A percentile compares a stretch with the other conserved stretches of the same genome.
Evolutionary conservation across 768 basidiomycete species (phyloP).

Genomic region (Polyporus arcularius): DNA sequence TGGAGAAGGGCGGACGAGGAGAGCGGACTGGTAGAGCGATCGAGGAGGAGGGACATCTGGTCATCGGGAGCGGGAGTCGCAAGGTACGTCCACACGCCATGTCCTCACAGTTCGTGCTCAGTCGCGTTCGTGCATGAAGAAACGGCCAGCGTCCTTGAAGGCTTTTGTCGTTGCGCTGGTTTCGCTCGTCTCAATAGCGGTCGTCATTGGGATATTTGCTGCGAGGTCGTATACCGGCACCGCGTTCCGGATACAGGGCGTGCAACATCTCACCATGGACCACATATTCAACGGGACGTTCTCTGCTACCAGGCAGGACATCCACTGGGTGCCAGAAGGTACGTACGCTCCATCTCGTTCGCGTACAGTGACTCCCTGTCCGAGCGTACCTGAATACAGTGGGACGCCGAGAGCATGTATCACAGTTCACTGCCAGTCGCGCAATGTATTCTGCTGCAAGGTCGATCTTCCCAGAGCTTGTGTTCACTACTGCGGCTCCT

Average conservation of each 20-base stretch:
- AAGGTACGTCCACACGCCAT: slow-evolving; percentile 37
- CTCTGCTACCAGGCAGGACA: slow-evolving; percentile 37
- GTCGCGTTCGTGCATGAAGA: neutral
- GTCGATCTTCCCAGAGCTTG: too few species aligned
- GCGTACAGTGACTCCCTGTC: too few species aligned
- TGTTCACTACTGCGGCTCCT: too few species aligned
- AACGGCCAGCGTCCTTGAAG: slow-evolving; percentile 57
- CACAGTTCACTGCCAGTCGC: too few species aligned
- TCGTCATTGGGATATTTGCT: slow-evolving; percentile 74
- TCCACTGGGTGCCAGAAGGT: slow-evolving; percentile 96
- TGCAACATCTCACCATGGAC: slow-evolving; percentile 77
- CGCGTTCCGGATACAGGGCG: slow-evolving; percentile 53
- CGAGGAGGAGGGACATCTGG: slow-evolving; percentile 34
- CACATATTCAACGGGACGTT: slow-evolving; percentile 95
- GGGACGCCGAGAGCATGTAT: too few species aligned
- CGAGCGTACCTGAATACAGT: too few species aligned
- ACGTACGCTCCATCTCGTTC: slow-evolving; percentile 20
- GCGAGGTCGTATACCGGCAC: slow-evolving; percentile 70
- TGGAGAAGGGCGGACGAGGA: slow-evolving; percentile 49
- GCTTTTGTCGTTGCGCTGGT: slow-evolving; percentile 63
- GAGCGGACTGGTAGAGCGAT: slow-evolving; percentile 43
- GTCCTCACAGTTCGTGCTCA: slow-evolving; percentile 6
- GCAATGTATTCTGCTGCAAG: too few species aligned
- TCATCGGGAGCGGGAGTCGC: slow-evolving; percentile 33
- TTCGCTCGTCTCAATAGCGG: slow-evolving; percentile 60